phyloP scores from a whole-genome alignment of 2,329 filamentous ascomycete species.

The Gnomoniopsis smithogilvyi region DNA sequence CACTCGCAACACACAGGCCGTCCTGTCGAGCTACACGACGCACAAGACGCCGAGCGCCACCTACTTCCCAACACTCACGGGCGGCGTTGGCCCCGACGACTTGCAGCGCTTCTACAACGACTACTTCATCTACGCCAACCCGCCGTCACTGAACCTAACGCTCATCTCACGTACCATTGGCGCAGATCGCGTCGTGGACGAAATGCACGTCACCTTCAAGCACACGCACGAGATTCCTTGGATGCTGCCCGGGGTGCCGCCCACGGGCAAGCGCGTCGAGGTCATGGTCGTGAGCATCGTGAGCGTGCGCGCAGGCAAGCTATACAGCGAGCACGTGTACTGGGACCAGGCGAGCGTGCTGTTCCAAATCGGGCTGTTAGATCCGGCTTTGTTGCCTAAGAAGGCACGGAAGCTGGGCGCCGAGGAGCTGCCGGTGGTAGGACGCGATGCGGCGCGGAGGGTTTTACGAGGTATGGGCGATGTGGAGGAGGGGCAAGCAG shows the following conservation, averaged over 20 bases:
- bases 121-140: slow-evolving; percentile 63
- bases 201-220: slow-evolving; percentile 57
- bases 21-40: slow-evolving; percentile 58
- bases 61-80: slow-evolving; percentile 62
- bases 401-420: slow-evolving; percentile 32
- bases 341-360: slow-evolving; percentile 64
- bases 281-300: slow-evolving; percentile 59
- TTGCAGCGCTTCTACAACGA: slow-evolving; percentile 62
- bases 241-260: slow-evolving; percentile 58
- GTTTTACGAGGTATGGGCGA: slow-evolving; percentile 31
- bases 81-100: slow-evolving; percentile 57
- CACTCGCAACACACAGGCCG: slow-evolving; percentile 53
- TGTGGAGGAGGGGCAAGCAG: slow-evolving; percentile 39
- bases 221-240: slow-evolving; percentile 57
- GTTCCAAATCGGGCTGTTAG: slow-evolving; percentile 55
- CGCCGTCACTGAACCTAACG: slow-evolving; percentile 55
- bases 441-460: slow-evolving; percentile 35
- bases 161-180: slow-evolving; percentile 64
- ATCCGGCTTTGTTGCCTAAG: slow-evolving; percentile 35
- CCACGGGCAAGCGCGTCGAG: slow-evolving; percentile 48
- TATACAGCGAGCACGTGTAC: slow-evolving; percentile 61
- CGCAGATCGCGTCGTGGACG: slow-evolving; percentile 61
- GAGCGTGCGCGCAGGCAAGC: slow-evolving; percentile 53
- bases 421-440: slow-evolving; percentile 36
- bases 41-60: slow-evolving; percentile 66